Base-by-base conservation (phyloP, 768 basidiomycete species). In the Leucosporidium creatinivorum region DNA sequence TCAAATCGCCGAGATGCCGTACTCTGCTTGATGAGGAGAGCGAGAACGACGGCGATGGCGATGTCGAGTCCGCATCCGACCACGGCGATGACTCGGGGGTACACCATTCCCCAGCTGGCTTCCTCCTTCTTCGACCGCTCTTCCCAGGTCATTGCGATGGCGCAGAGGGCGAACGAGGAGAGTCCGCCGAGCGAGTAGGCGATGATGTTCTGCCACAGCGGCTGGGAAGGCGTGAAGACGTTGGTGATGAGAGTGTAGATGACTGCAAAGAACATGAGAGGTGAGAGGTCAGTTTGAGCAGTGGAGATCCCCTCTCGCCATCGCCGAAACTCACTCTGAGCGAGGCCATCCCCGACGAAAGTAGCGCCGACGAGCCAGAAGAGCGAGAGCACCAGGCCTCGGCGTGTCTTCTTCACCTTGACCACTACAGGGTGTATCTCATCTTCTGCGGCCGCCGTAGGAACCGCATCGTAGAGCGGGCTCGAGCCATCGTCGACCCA, bases 131-230 rank as follows among this genome's bases (percentile, higher is more conserved):
- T 23, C 89, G 84, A 49, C 84, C 81, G 47, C 86, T 82, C 82
- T 13, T 89, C 89, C 54, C 89, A 79, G 15, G 85, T 85, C 19
- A 89, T 87, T 58, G 91, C 80, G 48, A 51, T n/a, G 1, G 67
- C 70, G 47, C 60, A 60, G 25, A 66, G 26, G 26, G 52, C 54
- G 56, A 89, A 67, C 9, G 69, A 72, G 1, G 69, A 64, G 15
- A 74, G 55, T 30, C 93, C 93, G 0, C 91, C 91, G 0, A 92
- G 91, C 3, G 89, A 90, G 80, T 94, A 96, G 74, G 86, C 91
- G 2, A 93, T 92, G 26, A 89, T 96, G 62, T 94, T 97, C 30
- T 89, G 91, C 1, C 89, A 93, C 0, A 92, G 90, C 0, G 92
- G 92, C 13, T 91, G 89, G 72, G 91, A 91, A 1, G 86, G 88